A percentile compares a stretch with the other conserved stretches of the same genome.
These are phyloP conservation scores for Dictyostelium capitatum DNA, from an alignment of 78 protist species.

Conservation along the genomic window DNA sequence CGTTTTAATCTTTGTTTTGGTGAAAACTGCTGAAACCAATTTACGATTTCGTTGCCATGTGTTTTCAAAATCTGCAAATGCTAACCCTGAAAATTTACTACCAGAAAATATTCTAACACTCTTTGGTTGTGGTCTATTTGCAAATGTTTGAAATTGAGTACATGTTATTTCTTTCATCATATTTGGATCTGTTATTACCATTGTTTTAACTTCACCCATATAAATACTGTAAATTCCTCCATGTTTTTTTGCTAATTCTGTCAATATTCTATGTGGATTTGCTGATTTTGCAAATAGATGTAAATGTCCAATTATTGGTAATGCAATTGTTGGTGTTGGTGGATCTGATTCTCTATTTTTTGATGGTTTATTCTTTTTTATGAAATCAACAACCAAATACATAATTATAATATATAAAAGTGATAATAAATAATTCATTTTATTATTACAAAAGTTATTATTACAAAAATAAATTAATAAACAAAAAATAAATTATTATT, in stretches of 20 bases:
- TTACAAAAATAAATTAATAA: no score
- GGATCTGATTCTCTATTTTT: not conserved
- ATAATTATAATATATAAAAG: no score
- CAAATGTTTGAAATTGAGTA: not conserved
- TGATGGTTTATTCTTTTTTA: not conserved
- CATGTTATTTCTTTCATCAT: not conserved
- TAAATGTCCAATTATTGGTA: slow-evolving; percentile 1
- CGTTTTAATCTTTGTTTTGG: slow-evolving; percentile 35
- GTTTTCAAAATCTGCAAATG: not conserved
- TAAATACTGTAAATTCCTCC: slow-evolving; percentile 29
- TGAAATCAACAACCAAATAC: not conserved
- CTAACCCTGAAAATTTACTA: not conserved
- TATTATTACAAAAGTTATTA: no score
- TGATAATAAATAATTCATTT: no score
- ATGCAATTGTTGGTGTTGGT: not conserved
- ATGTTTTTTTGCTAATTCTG: not conserved
- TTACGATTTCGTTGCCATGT: slow-evolving; percentile 2
- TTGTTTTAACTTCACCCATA: slow-evolving; percentile 39
- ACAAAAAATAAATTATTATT: no score
- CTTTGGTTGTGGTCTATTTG: not conserved
- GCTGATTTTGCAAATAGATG: not conserved
- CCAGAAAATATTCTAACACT: not conserved
- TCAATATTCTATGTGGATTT: not conserved
- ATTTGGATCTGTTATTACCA: not conserved
- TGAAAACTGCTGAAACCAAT: slow-evolving; percentile 35